Evolutionary conservation across 2,329 filamentous ascomycete species (phyloP).

Genomic region (Cladobotryum mycophilum): DNA sequence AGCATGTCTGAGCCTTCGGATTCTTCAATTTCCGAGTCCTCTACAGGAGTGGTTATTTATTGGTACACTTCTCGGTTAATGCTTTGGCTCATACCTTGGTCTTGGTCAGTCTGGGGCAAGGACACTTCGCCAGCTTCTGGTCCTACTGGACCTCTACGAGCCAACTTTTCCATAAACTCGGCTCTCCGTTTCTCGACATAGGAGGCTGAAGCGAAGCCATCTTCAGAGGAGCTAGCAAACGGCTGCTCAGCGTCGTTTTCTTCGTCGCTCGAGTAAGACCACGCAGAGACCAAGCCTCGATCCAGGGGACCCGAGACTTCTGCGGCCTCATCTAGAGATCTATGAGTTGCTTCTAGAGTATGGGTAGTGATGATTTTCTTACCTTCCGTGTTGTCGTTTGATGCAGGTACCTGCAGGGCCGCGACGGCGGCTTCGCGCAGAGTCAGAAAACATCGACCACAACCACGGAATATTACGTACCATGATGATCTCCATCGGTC

Average conservation of each 20-base stretch:
- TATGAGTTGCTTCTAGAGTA: too few species aligned
- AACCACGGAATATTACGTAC: too few species aligned
- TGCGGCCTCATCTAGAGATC: background rate
- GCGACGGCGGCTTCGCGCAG: too few species aligned
- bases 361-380: too few species aligned
- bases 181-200: background rate
- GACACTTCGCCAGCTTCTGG: background rate
- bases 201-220: background rate
- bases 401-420: too few species aligned
- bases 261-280: background rate
- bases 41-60: too few species aligned
- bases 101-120: background rate
- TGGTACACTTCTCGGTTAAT: background rate
- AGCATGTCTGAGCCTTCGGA: too few species aligned
- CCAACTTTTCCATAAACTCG: background rate
- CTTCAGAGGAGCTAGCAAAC: background rate
- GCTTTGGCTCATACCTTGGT: background rate
- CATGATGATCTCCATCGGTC: too few species aligned
- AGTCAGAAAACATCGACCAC: too few species aligned
- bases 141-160: background rate
- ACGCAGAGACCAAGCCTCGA: background rate
- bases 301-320: background rate
- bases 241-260: background rate
- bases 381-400: too few species aligned
- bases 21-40: too few species aligned